Percentiles rank a stretch among this genome's conserved stretches.
Conservation (phyloP, 1,284 basidiomycete genomes). For the Ustilago vetiveriae region DNA sequence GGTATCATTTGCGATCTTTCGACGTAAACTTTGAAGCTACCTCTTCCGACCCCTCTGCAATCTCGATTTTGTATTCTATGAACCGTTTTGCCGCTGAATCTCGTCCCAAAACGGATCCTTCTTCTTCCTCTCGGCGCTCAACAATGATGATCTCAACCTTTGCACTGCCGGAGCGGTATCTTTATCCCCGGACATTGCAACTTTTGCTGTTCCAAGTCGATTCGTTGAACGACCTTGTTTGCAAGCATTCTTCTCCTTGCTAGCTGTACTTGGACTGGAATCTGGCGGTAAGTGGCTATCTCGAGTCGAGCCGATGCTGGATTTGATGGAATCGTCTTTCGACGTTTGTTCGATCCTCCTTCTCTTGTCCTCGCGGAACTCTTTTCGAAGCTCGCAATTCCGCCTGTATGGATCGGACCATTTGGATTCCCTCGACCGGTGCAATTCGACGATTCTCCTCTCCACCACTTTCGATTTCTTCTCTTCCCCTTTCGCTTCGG, state of each 20-base stretch:
- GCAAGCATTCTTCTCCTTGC: background rate
- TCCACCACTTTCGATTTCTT: slow-evolving; percentile 76
- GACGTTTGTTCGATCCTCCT: slow-evolving; percentile 75
- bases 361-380: slow-evolving; percentile 86
- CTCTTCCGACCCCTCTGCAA: background rate
- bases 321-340: slow-evolving; percentile 77
- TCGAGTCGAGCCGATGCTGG: slow-evolving; percentile 62
- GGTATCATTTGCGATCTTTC: too few species aligned
- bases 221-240: too few species aligned
- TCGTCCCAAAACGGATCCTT: background rate
- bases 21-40: too few species aligned
- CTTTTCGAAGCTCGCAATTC: slow-evolving; percentile 78
- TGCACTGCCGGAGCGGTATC: too few species aligned
- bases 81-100: too few species aligned
- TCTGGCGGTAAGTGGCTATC: slow-evolving; percentile 11
- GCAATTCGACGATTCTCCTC: slow-evolving; percentile 80
- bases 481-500: slow-evolving; percentile 83
- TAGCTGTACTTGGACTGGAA: background rate
- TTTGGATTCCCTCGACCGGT: slow-evolving; percentile 76
- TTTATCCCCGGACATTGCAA: too few species aligned
- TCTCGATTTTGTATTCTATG: too few species aligned
- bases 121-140: background rate
- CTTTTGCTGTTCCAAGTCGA: too few species aligned
- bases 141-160: background rate
- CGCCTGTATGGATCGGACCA: slow-evolving; percentile 79